Evolutionary conservation across 768 basidiomycete species (phyloP).

Genomic region (Suillus tomentosus): DNA sequence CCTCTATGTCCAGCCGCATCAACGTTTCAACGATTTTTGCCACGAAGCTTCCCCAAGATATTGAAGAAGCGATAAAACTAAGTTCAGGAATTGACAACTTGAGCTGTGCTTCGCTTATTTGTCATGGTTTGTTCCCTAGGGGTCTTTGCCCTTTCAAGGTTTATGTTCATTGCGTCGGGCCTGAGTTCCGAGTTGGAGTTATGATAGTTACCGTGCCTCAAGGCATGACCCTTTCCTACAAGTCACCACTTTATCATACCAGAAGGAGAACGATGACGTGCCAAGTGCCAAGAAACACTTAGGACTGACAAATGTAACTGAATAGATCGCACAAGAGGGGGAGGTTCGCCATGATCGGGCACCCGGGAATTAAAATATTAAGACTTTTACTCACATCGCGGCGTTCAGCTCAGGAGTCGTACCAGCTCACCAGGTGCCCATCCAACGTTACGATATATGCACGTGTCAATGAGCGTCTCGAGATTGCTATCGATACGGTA

Average conservation of each 20-base stretch:
- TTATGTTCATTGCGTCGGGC: too few species aligned
- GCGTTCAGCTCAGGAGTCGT: background rate
- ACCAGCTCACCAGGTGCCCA: background rate
- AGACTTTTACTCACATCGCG: background rate
- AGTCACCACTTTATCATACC: background rate
- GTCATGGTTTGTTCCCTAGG: background rate
- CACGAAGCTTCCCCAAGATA: too few species aligned
- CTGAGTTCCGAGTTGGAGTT: too few species aligned
- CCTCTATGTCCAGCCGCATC: background rate
- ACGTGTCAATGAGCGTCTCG: background rate
- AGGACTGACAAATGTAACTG: background rate
- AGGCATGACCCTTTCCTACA: background rate
- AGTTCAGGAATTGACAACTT: background rate
- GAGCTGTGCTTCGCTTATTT: too few species aligned
- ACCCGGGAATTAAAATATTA: background rate
- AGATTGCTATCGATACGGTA: background rate
- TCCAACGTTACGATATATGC: too few species aligned
- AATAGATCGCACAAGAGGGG: background rate
- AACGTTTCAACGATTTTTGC: background rate
- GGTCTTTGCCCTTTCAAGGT: background rate
- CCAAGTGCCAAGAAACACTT: conserved; percentile 4
- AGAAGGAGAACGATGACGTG: background rate
- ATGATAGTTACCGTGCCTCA: background rate
- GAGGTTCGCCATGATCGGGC: background rate
- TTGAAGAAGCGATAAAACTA: too few species aligned